Evolutionary conservation across 495 filamentous ascomycete species (phyloP), one percentile per base, ranked within the genome.

Genomic region (Penicillium silybi): DNA sequence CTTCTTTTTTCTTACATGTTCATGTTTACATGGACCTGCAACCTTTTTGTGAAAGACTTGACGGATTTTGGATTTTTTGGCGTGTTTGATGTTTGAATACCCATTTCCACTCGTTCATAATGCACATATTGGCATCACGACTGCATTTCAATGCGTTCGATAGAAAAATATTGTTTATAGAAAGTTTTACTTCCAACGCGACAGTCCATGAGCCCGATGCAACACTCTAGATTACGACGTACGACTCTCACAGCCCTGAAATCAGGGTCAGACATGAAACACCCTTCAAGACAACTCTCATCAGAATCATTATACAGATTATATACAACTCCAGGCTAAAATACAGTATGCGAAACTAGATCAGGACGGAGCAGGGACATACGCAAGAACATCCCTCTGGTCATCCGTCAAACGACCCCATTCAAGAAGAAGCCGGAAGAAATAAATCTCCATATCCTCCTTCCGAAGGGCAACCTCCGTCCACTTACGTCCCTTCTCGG

Each of bases 381-480:
- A 88, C 2, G 79, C 80, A 47, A 84, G 58, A 19, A 72, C 68
- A 50, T 87, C 82, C 60, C 86, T 72, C 37, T 70, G 55, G 50
- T 88, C 85, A 66, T 86, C 75, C 8, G 83, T 75, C 11, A 89
- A 54, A 38, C 86, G 68, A 1, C 78, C 85, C 84, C 85, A 92
- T 69, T 92, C 89, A 37, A 92, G 64, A 50, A 92, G 62, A 51
- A 95, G 61, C 41, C 89, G 69, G 65, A 90, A 92, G 61, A 92
- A 75, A 61, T 92, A 95, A 23, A 92, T 78, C 66, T 89, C 84
- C 84, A 87, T 89, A 63, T 95, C 89, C 69, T 91, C 86, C 54
- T 80, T 84, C 59, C 88, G 74, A 32, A 93, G 52, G 8, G 83
- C 87, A 52, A 73, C 78, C 2, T 68, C 67, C 1, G 82, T 80